Conservation (phyloP, 176 grass and related monocot genomes). For the Melocanna baccifera region DNA sequence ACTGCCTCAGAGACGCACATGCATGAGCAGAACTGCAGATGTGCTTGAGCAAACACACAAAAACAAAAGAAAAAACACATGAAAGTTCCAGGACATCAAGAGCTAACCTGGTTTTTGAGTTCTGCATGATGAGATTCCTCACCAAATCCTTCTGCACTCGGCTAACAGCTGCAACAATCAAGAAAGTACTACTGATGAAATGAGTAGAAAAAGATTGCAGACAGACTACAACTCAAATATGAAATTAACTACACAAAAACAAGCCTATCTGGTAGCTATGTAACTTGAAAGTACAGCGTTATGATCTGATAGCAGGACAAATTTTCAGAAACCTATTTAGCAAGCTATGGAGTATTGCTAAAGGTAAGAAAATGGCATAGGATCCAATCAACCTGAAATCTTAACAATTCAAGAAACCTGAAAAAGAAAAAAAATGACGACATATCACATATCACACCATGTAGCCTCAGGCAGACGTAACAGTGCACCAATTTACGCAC, state of each 20-base stretch:
- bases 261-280: background rate
- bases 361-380: background rate
- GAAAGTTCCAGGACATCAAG: slow-evolving; percentile 11
- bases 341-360: background rate
- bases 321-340: background rate
- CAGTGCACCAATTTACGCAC: slow-evolving; percentile 11
- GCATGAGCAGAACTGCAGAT: slow-evolving; percentile 33
- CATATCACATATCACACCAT: background rate
- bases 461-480: slow-evolving; percentile 32
- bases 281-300: background rate
- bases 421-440: background rate
- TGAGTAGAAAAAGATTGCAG: background rate
- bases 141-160: slow-evolving; percentile 34
- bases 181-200: background rate
- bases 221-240: background rate
- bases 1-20: slow-evolving; percentile 36
- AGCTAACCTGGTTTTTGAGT: slow-evolving; percentile 69
- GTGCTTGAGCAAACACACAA: slow-evolving; percentile 24
- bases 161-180: slow-evolving; percentile 37
- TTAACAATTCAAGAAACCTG: background rate
- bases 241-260: background rate
- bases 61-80: background rate
- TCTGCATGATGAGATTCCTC: slow-evolving; percentile 65
- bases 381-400: background rate
- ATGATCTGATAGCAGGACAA: background rate